phyloP scores from a whole-genome alignment of 306 rosid species.

The Cicer yamashitae region DNA sequence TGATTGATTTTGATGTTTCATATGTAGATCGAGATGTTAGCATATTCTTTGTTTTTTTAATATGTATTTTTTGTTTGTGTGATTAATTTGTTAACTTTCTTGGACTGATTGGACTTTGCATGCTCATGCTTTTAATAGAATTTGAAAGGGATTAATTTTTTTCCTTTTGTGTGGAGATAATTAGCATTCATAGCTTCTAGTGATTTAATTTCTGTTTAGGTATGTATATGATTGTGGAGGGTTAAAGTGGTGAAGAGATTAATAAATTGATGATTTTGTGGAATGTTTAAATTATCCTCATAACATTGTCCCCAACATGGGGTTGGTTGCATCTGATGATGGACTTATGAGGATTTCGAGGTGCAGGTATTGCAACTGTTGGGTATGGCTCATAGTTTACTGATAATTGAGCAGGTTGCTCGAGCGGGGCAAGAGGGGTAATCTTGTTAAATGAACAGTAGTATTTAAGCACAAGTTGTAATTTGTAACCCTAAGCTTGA shows the following conservation, averaged over 20 bases:
- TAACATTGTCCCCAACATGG: slow-evolving; percentile 21
- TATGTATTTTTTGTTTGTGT: slow-evolving; percentile 6
- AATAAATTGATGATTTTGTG: slow-evolving; percentile 16
- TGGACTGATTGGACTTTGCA: slow-evolving; percentile 50
- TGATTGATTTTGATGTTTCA: slow-evolving; percentile 33
- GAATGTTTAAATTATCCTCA: slow-evolving; percentile 20
- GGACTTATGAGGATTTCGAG: slow-evolving; percentile 25
- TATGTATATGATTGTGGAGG: background rate
- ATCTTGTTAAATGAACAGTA: too few relatives aligned
- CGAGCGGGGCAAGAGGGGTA: too few relatives aligned
- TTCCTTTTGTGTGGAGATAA: slow-evolving; percentile 18
- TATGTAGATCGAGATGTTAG: slow-evolving; percentile 53
- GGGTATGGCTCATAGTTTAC: too few relatives aligned
- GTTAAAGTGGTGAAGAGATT: slow-evolving; percentile 1
- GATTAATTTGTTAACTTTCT: slow-evolving; percentile 31
- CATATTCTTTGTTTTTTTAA: background rate
- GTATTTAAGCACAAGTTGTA: too few relatives aligned
- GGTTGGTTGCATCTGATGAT: slow-evolving; percentile 21
- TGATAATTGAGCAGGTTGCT: too few relatives aligned
- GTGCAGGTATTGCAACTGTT: background rate
- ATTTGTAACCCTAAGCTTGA: too few relatives aligned
- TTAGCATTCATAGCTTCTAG: slow-evolving; percentile 7
- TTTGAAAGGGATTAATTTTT: slow-evolving; percentile 27
- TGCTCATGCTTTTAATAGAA: slow-evolving; percentile 28
- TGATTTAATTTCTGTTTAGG: slow-evolving; percentile 22